These are phyloP conservation scores for Hysterium pulicare DNA, from an alignment of 2,329 filamentous ascomycete genomes.

Conservation along the genomic window DNA sequence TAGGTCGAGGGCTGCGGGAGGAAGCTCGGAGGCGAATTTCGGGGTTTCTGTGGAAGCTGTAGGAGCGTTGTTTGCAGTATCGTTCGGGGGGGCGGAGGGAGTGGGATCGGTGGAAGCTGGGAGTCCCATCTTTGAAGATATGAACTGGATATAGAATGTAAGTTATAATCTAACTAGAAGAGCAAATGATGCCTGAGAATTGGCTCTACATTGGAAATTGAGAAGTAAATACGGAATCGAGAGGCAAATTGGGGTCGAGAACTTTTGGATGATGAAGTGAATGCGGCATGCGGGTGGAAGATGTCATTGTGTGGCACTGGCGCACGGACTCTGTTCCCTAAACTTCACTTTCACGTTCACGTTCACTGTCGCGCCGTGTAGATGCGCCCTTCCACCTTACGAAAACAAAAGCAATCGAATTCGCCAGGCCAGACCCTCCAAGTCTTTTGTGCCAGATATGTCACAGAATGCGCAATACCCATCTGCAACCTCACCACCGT, in stretches of 20 bases:
- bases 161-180: background rate
- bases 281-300: background rate
- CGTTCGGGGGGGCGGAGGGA: background rate
- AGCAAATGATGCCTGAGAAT: background rate
- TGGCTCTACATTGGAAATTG: background rate
- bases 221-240: background rate
- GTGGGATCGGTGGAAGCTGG: slow-evolving; percentile 2
- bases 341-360: background rate
- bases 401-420: no score
- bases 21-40: slow-evolving; percentile 38
- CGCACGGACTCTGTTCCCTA: background rate
- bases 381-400: no score
- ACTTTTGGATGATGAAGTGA: background rate
- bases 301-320: background rate
- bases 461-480: background rate
- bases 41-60: slow-evolving; percentile 1
- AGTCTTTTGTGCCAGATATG: no score
- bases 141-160: background rate
- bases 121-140: slow-evolving; percentile 6
- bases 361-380: no score
- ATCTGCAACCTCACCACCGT: slow-evolving; percentile 52
- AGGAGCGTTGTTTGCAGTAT: background rate
- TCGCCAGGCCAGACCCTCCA: no score
- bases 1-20: slow-evolving; percentile 64
- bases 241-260: background rate